Conservation (phyloP, 495 filamentous ascomycete genomes). For the Hyaloscypha bicolor region DNA sequence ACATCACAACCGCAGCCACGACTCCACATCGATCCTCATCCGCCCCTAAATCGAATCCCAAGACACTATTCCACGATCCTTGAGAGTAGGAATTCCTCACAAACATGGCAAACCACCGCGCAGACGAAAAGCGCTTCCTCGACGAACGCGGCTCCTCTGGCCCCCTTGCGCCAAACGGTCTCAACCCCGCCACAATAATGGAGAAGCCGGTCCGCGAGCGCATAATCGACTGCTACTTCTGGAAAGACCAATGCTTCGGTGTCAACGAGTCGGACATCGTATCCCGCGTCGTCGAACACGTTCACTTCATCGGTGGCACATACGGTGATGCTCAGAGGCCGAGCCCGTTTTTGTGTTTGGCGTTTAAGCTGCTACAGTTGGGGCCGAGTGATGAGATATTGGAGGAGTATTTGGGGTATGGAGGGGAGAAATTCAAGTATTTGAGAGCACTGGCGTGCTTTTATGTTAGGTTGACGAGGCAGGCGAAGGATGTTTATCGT, state of each 20-base stretch:
- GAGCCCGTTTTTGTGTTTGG: constrained; percentile 90
- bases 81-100: neutral
- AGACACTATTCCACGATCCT: neutral
- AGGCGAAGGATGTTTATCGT: constrained; percentile 76
- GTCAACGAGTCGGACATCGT: constrained; percentile 89
- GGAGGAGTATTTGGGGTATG: constrained; percentile 74
- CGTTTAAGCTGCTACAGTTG: constrained; percentile 92
- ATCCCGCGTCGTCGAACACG: constrained; percentile 84
- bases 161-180: constrained; percentile 61
- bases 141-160: constrained; percentile 67
- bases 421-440: constrained; percentile 84
- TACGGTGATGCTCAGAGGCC: constrained; percentile 81
- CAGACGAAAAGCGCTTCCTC: constrained; percentile 74
- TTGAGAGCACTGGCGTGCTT: constrained; percentile 85
- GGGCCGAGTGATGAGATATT: constrained; percentile 77
- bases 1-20: neutral
- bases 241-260: constrained; percentile 97
- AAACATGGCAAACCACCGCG: constrained; percentile 54
- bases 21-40: neutral
- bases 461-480: constrained; percentile 88
- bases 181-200: constrained; percentile 87
- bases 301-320: constrained; percentile 79
- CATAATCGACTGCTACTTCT: constrained; percentile 93
- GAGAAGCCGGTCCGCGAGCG: constrained; percentile 93
- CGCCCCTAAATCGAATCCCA: neutral